Conservation (phyloP, 805 yeast species). For the Kuraishia piskuri region DNA sequence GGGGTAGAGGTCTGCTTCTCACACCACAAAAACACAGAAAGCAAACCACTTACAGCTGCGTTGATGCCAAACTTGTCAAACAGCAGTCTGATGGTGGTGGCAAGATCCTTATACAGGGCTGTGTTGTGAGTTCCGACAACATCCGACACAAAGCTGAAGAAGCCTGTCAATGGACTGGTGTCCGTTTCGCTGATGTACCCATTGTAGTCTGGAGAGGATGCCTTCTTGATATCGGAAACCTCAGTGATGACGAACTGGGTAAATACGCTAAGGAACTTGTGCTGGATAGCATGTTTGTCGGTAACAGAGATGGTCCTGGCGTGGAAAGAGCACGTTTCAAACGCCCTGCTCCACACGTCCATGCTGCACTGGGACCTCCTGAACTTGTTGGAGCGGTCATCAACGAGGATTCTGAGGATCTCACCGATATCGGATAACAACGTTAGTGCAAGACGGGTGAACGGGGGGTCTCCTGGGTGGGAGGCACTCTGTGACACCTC, state of each 20-base stretch:
- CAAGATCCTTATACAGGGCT: background rate
- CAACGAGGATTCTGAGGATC: background rate
- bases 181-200: slow-evolving; percentile 26
- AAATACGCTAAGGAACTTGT: slow-evolving; percentile 30
- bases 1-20: background rate
- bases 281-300: slow-evolving; percentile 26
- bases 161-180: slow-evolving; percentile 32
- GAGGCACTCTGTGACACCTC: no score
- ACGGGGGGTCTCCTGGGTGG: background rate
- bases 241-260: slow-evolving; percentile 26
- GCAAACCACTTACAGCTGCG: slow-evolving; percentile 33
- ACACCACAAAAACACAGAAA: slow-evolving; percentile 23
- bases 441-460: background rate
- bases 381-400: slow-evolving; percentile 23
- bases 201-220: slow-evolving; percentile 28
- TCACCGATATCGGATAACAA: slow-evolving; percentile 1
- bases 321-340: slow-evolving; percentile 12
- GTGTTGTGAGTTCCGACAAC: slow-evolving; percentile 13
- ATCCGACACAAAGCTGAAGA: slow-evolving; percentile 27
- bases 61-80: slow-evolving; percentile 34
- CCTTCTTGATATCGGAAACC: slow-evolving; percentile 9
- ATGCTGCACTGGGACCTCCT: slow-evolving; percentile 33
- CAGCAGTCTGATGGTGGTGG: slow-evolving; percentile 10
- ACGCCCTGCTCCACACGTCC: slow-evolving; percentile 35
- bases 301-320: slow-evolving; percentile 10